A percentile compares a stretch with the other conserved stretches of the same genome.
phyloP scores from a whole-genome alignment of 768 basidiomycete genomes.

The Lactarius quietus region DNA sequence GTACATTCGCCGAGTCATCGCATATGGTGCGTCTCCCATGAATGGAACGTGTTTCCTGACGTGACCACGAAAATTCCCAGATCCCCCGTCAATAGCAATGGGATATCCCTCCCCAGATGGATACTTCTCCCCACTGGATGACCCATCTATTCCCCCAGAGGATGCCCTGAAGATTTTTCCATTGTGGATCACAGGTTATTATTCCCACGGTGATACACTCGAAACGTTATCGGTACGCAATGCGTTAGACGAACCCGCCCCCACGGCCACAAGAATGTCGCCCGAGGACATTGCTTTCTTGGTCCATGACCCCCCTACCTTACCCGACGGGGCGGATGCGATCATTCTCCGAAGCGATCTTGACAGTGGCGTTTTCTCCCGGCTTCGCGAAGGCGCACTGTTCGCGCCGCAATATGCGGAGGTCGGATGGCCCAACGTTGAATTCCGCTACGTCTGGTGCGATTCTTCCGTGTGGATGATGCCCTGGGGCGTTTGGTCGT shows the following conservation, averaged over 20 bases:
- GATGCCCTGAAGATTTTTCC: background rate
- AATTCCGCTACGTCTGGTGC: slow-evolving; percentile 3
- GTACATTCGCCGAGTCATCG: background rate
- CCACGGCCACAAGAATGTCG: background rate
- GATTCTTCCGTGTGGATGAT: background rate
- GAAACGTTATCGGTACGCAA: background rate
- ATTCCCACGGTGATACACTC: background rate
- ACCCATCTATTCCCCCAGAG: background rate
- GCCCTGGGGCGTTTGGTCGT: background rate
- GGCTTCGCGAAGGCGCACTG: background rate
- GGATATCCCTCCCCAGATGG: background rate
- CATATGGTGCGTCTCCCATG: slow-evolving; percentile 2
- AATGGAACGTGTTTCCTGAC: background rate
- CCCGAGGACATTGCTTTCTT: background rate
- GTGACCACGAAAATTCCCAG: background rate
- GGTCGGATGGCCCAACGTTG: background rate
- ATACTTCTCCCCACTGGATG: background rate
- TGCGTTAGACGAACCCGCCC: background rate
- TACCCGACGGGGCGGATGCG: background rate
- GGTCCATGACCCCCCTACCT: background rate
- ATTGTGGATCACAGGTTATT: background rate
- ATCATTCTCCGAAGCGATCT: background rate
- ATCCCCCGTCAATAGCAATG: background rate
- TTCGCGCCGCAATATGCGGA: background rate
- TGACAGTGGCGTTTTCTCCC: background rate